Percentiles rank a stretch among this genome's conserved stretches.
Evolutionary conservation across 2,329 filamentous ascomycete species (phyloP).

Genomic region (Leptographium radiaticola): DNA sequence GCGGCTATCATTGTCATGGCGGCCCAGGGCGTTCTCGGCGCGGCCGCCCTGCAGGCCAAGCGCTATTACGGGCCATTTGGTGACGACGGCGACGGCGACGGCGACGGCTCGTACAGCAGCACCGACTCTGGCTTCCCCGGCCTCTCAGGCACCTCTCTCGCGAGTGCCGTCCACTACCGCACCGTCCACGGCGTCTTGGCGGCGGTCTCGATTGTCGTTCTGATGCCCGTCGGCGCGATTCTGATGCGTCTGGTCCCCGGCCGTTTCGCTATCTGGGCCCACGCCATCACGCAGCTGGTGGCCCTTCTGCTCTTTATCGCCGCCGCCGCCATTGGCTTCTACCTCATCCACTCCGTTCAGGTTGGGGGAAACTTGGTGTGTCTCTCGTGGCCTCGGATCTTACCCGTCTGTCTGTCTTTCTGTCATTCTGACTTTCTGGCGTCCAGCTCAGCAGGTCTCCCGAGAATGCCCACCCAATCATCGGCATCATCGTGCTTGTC

Average conservation of each 20-base stretch:
- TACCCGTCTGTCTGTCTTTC: neutral
- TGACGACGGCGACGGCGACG: neutral
- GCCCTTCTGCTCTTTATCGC: conserved; percentile 24
- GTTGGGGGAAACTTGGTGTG: conserved; percentile 21
- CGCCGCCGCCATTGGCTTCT: conserved; percentile 29
- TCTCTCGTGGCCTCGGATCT: neutral
- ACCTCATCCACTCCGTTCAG: conserved; percentile 21
- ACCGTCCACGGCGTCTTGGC: conserved; percentile 28
- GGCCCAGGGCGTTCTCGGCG: too few relatives aligned
- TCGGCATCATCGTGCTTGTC: conserved; percentile 29
- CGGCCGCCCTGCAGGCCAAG: neutral
- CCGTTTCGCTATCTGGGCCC: conserved; percentile 22
- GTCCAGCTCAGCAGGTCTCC: conserved; percentile 18
- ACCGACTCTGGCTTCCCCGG: conserved; percentile 3
- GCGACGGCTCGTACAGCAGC: neutral
- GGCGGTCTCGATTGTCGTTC: conserved; percentile 24
- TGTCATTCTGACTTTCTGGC: neutral
- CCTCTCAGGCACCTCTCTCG: conserved; percentile 17
- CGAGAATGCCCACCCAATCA: conserved; percentile 30
- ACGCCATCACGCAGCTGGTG: conserved; percentile 25
- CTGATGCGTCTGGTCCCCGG: conserved; percentile 26
- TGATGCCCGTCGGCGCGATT: conserved; percentile 32
- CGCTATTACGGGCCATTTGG: conserved; percentile 3
- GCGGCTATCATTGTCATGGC: too few relatives aligned
- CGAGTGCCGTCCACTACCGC: conserved; percentile 18